Evolutionary conservation across 2,329 filamentous ascomycete species (phyloP).

Genomic region (Mollisiaceae sp.): DNA sequence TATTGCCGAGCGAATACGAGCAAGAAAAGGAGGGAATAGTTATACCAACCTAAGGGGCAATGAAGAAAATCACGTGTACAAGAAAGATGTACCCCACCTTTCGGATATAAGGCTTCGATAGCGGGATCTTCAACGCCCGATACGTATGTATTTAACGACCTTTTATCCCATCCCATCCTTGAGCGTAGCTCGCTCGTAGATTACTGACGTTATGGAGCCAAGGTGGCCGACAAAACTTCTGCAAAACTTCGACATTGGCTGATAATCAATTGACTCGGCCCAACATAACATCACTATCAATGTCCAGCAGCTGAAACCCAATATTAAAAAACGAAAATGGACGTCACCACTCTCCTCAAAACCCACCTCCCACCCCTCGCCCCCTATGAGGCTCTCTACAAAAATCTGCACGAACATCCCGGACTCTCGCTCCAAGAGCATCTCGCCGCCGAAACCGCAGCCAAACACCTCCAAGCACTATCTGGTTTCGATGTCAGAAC

Average conservation of each 20-base stretch:
- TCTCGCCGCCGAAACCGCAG: conserved; percentile 55
- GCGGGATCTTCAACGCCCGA: not conserved
- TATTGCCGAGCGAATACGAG: too few species aligned
- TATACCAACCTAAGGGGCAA: too few species aligned
- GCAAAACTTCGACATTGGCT: too few species aligned
- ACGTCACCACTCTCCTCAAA: conserved; percentile 20
- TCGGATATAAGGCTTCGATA: not conserved
- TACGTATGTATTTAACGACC: not conserved
- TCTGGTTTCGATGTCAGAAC: conserved; percentile 51
- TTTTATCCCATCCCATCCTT: not conserved
- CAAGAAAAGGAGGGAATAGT: not conserved
- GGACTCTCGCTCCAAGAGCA: conserved; percentile 63
- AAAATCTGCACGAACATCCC: conserved; percentile 61
- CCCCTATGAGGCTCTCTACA: conserved; percentile 60
- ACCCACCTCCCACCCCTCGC: conserved; percentile 25
- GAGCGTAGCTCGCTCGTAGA: not conserved
- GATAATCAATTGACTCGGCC: not conserved
- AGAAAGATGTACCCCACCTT: not conserved
- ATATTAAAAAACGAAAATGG: conserved; percentile 19
- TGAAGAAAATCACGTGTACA: not conserved
- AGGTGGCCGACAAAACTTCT: not conserved
- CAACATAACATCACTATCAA: not conserved
- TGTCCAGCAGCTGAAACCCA: not conserved
- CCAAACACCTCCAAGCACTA: conserved; percentile 45
- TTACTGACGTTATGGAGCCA: not conserved